phyloP scores from a whole-genome alignment of 78 protist species.

The Dictyostelium citrinum region DNA sequence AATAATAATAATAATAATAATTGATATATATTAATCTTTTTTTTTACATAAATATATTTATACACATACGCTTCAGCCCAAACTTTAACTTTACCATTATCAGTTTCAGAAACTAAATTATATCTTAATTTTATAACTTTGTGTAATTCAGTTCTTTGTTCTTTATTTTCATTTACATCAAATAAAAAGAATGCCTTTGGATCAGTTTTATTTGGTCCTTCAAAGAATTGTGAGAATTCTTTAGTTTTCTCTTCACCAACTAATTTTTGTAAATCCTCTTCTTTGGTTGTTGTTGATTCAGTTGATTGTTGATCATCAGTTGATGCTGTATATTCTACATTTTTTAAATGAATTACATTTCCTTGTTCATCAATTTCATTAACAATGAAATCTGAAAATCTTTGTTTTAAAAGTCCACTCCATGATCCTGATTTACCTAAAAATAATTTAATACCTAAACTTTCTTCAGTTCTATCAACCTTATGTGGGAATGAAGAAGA shows the following conservation, averaged over 20 bases:
- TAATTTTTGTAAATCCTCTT: slow-evolving; percentile 10
- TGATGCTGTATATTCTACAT: background rate
- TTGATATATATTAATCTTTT: too few species aligned
- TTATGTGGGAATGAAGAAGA: background rate
- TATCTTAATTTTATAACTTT: slow-evolving; percentile 14
- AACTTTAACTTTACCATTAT: slow-evolving; percentile 32
- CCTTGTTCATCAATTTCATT: slow-evolving; percentile 74
- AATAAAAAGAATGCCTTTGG: slow-evolving; percentile 29
- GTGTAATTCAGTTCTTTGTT: slow-evolving; percentile 51
- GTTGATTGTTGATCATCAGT: background rate
- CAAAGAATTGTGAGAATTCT: slow-evolving; percentile 7
- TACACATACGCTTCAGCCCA: slow-evolving; percentile 7
- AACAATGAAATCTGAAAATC: slow-evolving; percentile 75
- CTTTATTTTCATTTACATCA: slow-evolving; percentile 17
- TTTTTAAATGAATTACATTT: slow-evolving; percentile 17
- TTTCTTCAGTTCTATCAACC: slow-evolving; percentile 24
- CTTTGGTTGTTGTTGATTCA: background rate
- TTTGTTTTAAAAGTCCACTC: slow-evolving; percentile 75
- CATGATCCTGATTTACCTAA: slow-evolving; percentile 25
- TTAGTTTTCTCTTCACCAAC: slow-evolving; percentile 45
- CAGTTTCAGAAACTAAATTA: slow-evolving; percentile 18
- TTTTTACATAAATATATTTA: too few species aligned
- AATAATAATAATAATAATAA: background rate
- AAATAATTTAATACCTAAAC: slow-evolving; percentile 47
- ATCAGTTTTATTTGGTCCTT: slow-evolving; percentile 12